Percentiles rank a stretch among this genome's conserved stretches.
These are phyloP conservation scores for Hemisphaericaspora nanyangensis DNA, from an alignment of 805 yeast species.

Conservation along the genomic window DNA sequence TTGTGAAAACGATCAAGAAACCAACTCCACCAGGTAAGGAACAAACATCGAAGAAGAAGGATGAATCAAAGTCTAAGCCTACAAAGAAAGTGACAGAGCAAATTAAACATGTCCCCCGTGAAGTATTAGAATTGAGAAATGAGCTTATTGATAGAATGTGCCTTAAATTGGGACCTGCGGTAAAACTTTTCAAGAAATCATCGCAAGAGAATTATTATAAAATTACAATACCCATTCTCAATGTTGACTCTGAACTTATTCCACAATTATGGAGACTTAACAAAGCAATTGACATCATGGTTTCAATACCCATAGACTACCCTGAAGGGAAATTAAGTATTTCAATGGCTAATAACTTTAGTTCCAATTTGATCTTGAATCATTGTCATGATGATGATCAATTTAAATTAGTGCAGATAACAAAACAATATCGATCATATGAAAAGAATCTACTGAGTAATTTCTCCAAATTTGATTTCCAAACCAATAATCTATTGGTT, in stretches of 20 bases:
- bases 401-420: conserved; percentile 14
- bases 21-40: conserved; percentile 6
- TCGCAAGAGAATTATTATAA: conserved; percentile 26
- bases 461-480: conserved; percentile 15
- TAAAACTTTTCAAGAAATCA: conserved; percentile 26
- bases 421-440: conserved; percentile 18
- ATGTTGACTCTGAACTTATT: conserved; percentile 5
- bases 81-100: not conserved
- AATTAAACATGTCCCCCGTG: conserved; percentile 6
- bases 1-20: conserved; percentile 37
- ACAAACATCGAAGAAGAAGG: conserved; percentile 2
- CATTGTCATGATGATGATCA: conserved; percentile 13
- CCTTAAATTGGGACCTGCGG: conserved; percentile 21
- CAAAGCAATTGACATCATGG: conserved; percentile 24
- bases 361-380: conserved; percentile 25
- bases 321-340: conserved; percentile 23
- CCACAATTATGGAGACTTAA: conserved; percentile 30
- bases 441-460: conserved; percentile 27
- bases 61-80: not conserved
- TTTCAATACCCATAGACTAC: conserved; percentile 30
- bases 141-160: conserved; percentile 22
- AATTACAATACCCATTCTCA: conserved; percentile 25
- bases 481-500: conserved; percentile 18
- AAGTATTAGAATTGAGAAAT: conserved; percentile 11
- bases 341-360: conserved; percentile 27